Percentiles rank a stretch among this genome's conserved stretches.
Evolutionary conservation across 2,329 filamentous ascomycete genomes (phyloP).

Genomic region (Hymenoscyphus salicellus): DNA sequence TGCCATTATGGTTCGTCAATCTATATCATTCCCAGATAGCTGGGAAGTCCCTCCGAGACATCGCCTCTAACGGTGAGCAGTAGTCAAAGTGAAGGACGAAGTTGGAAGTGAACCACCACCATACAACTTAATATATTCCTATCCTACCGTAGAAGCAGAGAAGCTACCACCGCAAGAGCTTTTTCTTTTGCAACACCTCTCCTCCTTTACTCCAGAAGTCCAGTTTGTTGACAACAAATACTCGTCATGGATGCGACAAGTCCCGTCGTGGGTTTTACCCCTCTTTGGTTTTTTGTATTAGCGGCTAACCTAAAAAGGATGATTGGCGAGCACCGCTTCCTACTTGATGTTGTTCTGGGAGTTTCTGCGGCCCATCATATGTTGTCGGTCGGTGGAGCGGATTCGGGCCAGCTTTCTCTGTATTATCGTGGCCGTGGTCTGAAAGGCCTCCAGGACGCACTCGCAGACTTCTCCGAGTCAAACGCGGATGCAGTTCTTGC

Average conservation of each 20-base stretch:
- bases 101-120: constrained; percentile 4
- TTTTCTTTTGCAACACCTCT: constrained; percentile 10
- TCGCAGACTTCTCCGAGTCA: constrained; percentile 14
- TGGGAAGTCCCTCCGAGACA: neutral
- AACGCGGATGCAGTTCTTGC: constrained; percentile 21
- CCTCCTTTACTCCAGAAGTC: constrained; percentile 9
- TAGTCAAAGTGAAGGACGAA: constrained; percentile 11
- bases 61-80: neutral
- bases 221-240: constrained; percentile 17
- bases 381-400: neutral
- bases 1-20: constrained; percentile 9
- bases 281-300: neutral
- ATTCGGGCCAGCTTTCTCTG: constrained; percentile 10
- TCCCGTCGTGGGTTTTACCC: constrained; percentile 1
- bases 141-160: constrained; percentile 5
- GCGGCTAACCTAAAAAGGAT: constrained; percentile 6
- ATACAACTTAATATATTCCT: constrained; percentile 2
- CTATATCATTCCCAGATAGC: neutral
- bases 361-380: constrained; percentile 12
- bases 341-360: constrained; percentile 11
- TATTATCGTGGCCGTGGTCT: constrained; percentile 14
- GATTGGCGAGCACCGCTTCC: constrained; percentile 10
- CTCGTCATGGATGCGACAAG: constrained; percentile 12
- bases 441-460: constrained; percentile 17
- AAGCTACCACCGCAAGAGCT: constrained; percentile 13